Evolutionary conservation across 176 grass and related monocot genomes (phyloP), one percentile per base, ranked within the genome.

Genomic region (Musa schizocarpa): DNA sequence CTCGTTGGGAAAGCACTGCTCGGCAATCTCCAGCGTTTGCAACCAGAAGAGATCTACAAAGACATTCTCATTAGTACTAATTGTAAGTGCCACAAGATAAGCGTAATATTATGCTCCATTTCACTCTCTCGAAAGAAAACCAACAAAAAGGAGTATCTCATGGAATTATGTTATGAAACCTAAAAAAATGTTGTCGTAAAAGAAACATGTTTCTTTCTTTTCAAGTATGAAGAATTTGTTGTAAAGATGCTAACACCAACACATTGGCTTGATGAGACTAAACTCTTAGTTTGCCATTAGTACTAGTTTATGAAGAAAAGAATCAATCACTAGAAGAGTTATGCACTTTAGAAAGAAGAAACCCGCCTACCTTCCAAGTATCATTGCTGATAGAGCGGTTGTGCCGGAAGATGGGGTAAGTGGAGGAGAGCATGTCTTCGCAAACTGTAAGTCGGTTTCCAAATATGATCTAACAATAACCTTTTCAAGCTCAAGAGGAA

Each of bases 21-120:
- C 95, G 82, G 14, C 95, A 99, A 27, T 99, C 95, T 6, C 95
- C 95, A 25, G 95, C 95, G 82, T 99, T 99, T 50, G 95, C 95
- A 17, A 94, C 88, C 11, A 99, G 79, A 63, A 99, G 88, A 63
- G 91, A 88, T 29, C 95, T 99, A 86, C 81, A 84, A n/a, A 25
- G 6, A 53, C 64, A 43, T 77, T 62, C 9, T 17, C 49, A 16
- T 75, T 55, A 25, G n/a, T 70, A 43, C 4, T 6, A 43, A 43
- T 43, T 6, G 34, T 6, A 43, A 43, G 3, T 43, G 34, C 34
- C 4, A 43, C 34, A 43, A 43, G 3, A 43, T 43, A 43, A 43
- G 34, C 34, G 0, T 6, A 43, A 43, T 43, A 6, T 43, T 43
- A 43, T 0, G 34, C 34, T 43, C 34, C 34, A 43, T 43, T 43